Base-by-base conservation (phyloP, 176 grass and related monocot species). In the Ensete glaucum region DNA sequence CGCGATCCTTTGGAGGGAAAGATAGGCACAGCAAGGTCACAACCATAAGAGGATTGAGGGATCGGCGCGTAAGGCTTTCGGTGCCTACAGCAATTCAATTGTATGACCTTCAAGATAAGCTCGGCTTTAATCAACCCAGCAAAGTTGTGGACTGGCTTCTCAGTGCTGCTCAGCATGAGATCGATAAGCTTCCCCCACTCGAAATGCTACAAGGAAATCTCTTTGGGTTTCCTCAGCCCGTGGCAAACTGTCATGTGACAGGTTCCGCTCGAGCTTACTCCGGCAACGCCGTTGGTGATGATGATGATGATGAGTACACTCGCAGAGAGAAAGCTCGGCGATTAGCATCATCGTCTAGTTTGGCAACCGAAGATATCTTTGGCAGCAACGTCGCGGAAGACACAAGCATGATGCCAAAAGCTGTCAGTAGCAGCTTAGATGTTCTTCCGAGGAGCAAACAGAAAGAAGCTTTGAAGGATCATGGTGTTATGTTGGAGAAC, bases 81-180 rank as follows among this genome's bases (percentile, higher is more conserved):
- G 95, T 94, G 56, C 95, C 72, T 0, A 98, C 95, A 50, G 95
- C 95, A 14, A 94, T 98, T 76, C 95, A 98, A 81, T 84, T 98
- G 72, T 98, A 98, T 78, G 95, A 98, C 83, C 95, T 98, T 20
- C 95, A 98, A 84, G 95, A 98, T 21, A 84, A 83, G 77, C 85
- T 98, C 29, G 90, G 94, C 11, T 81, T 98, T 3, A 93, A 82
- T 85, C 94, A 98, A 83, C 94, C 94, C 8, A 98, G 94, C 86
- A 98, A 98, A 66, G 94, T 85, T n/a, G 94, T 98, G 22, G 94
- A 98, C 81, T 98, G 94, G 94, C 87, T 98, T 9, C 53, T 98
- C 17, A 85, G 87, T 73, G 88, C 86, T 9, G 90, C 95, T 22
- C 90, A 89, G 85, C 82, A 84, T 50, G 95, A 98, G 88, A 94